Evolutionary conservation across 805 yeast genomes (phyloP).

Genomic region (Lipomyces orientalis): DNA sequence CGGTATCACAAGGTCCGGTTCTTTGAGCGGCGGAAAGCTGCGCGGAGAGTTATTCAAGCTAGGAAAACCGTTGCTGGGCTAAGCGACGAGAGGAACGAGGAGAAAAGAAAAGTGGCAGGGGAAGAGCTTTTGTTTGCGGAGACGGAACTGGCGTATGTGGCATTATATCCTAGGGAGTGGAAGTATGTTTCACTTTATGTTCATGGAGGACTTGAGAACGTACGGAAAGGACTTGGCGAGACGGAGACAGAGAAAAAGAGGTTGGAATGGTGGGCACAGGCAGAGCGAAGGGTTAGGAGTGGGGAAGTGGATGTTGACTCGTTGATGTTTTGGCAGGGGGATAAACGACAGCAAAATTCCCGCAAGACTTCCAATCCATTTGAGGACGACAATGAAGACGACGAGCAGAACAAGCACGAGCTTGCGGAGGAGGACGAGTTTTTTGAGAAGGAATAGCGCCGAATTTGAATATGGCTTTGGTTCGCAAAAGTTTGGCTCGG

Average conservation of each 20-base stretch:
- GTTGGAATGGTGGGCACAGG: constrained; percentile 25
- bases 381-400: constrained; percentile 1
- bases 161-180: constrained; percentile 34
- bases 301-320: constrained; percentile 30
- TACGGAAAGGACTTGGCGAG: constrained; percentile 15
- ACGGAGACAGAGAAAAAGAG: constrained; percentile 19
- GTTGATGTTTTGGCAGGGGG: constrained; percentile 26
- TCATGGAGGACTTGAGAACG: constrained; percentile 22
- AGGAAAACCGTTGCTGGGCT: constrained; percentile 9
- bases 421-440: constrained; percentile 26
- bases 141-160: constrained; percentile 36
- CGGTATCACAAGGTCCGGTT: constrained; percentile 94
- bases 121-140: constrained; percentile 19
- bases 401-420: neutral
- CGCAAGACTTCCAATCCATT: neutral
- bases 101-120: constrained; percentile 8
- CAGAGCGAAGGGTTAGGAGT: constrained; percentile 10
- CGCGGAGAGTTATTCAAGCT: constrained; percentile 32
- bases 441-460: constrained; percentile 15
- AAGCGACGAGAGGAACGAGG: constrained; percentile 12
- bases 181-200: constrained; percentile 39
- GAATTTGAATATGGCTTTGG: neutral
- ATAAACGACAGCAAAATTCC: neutral
- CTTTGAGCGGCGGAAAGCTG: constrained; percentile 50
- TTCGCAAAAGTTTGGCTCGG: neutral